A percentile compares a stretch with the other conserved stretches of the same genome.
These are phyloP conservation scores for Plectosphaerella sp. DNA, from an alignment of 2,329 filamentous ascomycete species.

Conservation along the genomic window DNA sequence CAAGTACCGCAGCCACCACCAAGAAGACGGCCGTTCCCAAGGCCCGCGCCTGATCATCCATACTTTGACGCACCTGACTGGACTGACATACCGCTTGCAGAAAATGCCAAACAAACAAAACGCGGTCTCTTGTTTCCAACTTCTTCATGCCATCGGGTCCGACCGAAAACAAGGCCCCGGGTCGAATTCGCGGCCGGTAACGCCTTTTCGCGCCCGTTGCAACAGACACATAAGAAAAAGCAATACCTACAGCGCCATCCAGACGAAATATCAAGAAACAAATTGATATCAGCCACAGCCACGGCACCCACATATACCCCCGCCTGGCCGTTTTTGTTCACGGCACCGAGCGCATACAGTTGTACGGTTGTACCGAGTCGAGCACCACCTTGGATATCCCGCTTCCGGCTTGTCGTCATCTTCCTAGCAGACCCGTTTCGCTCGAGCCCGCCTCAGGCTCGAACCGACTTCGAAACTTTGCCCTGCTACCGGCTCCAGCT, in stretches of 20 bases:
- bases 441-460: not conserved
- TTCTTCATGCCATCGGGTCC: too few relatives aligned
- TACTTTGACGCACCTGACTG: too few relatives aligned
- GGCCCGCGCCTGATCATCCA: too few relatives aligned
- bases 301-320: not conserved
- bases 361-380: not conserved
- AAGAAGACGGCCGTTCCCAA: not conserved
- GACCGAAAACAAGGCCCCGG: too few relatives aligned
- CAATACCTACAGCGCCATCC: too few relatives aligned
- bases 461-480: not conserved
- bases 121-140: too few relatives aligned
- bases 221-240: too few relatives aligned
- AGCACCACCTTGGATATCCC: not conserved
- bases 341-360: not conserved
- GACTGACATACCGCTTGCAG: too few relatives aligned
- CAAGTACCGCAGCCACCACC: conserved; percentile 1
- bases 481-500: not conserved
- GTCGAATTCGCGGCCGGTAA: too few relatives aligned
- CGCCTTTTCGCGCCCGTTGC: too few relatives aligned
- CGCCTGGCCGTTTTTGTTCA: not conserved
- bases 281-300: not conserved
- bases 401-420: not conserved
- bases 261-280: too few relatives aligned
- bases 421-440: not conserved
- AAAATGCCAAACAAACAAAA: too few relatives aligned